These are phyloP conservation scores for Phalaenopsis aphrodite DNA, from an alignment of 106 monocot genomes.

Conservation along the genomic window DNA sequence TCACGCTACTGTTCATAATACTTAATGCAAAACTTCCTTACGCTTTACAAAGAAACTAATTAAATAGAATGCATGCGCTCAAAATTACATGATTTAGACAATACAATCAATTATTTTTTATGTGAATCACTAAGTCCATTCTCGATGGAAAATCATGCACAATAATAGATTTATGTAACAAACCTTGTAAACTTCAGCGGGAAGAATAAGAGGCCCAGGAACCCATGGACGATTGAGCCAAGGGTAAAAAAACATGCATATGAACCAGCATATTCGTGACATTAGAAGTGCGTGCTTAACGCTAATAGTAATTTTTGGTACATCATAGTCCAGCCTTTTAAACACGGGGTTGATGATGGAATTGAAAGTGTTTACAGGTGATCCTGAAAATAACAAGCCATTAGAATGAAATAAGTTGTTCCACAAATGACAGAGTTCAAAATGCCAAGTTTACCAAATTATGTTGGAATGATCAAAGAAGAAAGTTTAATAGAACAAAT, in stretches of 20 bases:
- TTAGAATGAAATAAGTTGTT: not conserved
- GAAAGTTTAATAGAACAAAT: not conserved
- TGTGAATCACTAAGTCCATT: not conserved
- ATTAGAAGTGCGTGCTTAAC: conserved; percentile 45
- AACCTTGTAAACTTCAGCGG: conserved; percentile 97
- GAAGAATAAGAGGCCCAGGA: conserved; percentile 84
- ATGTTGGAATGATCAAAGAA: not conserved
- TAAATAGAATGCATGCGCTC: not conserved
- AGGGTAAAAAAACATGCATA: conserved; percentile 70
- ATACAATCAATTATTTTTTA: not conserved
- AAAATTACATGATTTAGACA: no score
- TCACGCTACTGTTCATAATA: not conserved
- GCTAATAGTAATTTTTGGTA: conserved; percentile 49
- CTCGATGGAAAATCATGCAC: not conserved
- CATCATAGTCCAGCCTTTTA: conserved; percentile 51
- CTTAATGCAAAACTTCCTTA: not conserved
- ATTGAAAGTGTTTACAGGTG: conserved; percentile 69
- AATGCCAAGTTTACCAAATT: conserved; percentile 4
- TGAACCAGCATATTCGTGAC: conserved; percentile 36
- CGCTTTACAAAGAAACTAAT: not conserved
- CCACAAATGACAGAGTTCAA: not conserved
- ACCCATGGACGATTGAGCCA: conserved; percentile 69
- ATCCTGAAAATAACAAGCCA: conserved; percentile 45
- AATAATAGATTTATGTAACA: conserved; percentile 7
- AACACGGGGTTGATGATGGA: conserved; percentile 63